Conservation (phyloP, 345 rosid genomes). For the Orychophragmus violaceus region DNA sequence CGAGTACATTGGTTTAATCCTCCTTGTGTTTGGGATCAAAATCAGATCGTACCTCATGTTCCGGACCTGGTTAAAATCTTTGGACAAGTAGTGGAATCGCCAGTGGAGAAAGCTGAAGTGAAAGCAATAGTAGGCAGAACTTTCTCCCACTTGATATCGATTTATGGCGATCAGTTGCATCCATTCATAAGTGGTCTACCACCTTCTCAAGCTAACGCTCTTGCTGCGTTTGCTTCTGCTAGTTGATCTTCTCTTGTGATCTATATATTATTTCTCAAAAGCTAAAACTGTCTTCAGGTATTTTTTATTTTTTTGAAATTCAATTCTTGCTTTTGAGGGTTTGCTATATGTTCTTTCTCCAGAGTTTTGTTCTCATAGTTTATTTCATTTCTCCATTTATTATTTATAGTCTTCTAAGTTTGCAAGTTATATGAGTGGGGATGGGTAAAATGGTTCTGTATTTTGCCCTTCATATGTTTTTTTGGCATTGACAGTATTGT, state of each 20-base stretch:
- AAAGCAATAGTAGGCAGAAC: slow-evolving; percentile 81
- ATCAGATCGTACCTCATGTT: slow-evolving; percentile 68
- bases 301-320: background rate
- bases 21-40: background rate
- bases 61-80: slow-evolving; percentile 85
- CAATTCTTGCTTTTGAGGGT: slow-evolving; percentile 7
- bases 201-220: slow-evolving; percentile 73
- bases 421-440: background rate
- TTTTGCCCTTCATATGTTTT: background rate
- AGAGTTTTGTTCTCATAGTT: slow-evolving; percentile 17
- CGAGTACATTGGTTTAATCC: background rate
- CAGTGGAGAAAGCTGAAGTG: slow-evolving; percentile 74
- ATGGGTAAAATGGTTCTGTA: background rate
- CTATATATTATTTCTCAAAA: background rate
- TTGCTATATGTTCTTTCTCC: too few species aligned
- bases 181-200: slow-evolving; percentile 65
- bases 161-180: slow-evolving; percentile 86
- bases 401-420: background rate
- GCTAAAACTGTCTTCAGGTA: background rate
- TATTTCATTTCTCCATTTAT: slow-evolving; percentile 2
- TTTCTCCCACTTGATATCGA: slow-evolving; percentile 70
- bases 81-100: slow-evolving; percentile 83
- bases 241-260: slow-evolving; percentile 32
- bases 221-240: slow-evolving; percentile 65
- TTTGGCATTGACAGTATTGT: background rate